Evolutionary conservation across 208 protist species (phyloP).

Genomic region (Zelonia costaricensis): DNA sequence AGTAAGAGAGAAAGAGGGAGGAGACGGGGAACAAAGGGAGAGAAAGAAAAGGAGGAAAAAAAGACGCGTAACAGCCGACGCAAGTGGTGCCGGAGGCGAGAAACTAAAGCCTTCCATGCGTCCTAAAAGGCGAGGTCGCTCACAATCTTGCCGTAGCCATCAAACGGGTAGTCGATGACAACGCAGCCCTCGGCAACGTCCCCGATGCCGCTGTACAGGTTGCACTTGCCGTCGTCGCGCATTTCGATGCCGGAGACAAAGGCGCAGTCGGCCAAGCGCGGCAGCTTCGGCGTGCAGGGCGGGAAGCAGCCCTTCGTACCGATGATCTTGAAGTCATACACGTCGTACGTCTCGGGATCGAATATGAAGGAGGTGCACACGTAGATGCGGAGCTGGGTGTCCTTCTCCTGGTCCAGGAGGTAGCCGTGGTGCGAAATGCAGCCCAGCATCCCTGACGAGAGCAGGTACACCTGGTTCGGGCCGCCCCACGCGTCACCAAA

Average conservation of each 20-base stretch:
- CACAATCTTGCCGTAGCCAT: conserved; percentile 45
- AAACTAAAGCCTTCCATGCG: neutral
- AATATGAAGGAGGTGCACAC: conserved; percentile 54
- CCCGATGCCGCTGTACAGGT: conserved; percentile 48
- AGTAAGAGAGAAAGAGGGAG: neutral
- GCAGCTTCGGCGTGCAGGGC: conserved; percentile 29
- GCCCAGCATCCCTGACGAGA: conserved; percentile 44
- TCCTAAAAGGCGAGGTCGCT: conserved; percentile 45
- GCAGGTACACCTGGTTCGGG: conserved; percentile 47
- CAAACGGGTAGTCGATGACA: conserved; percentile 68
- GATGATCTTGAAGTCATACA: conserved; percentile 55
- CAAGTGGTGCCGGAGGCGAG: neutral
- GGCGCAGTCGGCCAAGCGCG: conserved; percentile 33
- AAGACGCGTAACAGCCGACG: neutral
- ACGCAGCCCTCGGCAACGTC: conserved; percentile 36
- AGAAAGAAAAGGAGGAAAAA: conserved; percentile 8
- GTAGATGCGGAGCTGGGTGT: conserved; percentile 45
- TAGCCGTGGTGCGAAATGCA: conserved; percentile 58
- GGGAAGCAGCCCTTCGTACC: conserved; percentile 47
- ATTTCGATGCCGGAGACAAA: conserved; percentile 55
- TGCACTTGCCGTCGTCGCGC: conserved; percentile 41
- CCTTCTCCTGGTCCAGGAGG: conserved; percentile 34
- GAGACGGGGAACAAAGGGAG: neutral
- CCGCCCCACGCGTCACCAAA: conserved; percentile 57
- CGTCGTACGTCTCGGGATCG: conserved; percentile 39